Evolutionary conservation across 306 rosid genomes (phyloP).

Genomic region (Arachis stenosperma): DNA sequence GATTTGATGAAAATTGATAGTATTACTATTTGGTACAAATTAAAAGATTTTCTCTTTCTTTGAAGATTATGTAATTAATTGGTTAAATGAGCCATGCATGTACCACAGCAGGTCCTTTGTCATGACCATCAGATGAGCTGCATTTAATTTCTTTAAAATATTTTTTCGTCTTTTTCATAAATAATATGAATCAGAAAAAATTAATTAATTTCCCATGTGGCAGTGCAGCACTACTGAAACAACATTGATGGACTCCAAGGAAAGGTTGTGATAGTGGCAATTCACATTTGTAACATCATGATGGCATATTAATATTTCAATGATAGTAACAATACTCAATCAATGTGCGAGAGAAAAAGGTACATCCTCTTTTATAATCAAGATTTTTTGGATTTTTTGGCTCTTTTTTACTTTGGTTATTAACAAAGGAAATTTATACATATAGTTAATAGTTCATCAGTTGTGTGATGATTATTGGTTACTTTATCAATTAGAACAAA

Average conservation of each 20-base stretch:
- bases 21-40: neutral
- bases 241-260: constrained; percentile 32
- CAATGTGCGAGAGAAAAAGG: neutral
- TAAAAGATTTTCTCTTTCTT: constrained; percentile 22
- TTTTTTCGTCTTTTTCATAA: too few relatives aligned
- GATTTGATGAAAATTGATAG: constrained; percentile 14
- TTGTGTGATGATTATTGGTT: neutral
- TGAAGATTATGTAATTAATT: neutral
- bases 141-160: constrained; percentile 32
- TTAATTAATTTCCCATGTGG: constrained; percentile 38
- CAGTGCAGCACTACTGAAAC: constrained; percentile 27
- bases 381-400: neutral
- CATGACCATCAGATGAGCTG: constrained; percentile 24
- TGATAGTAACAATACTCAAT: neutral
- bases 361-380: neutral
- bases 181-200: constrained; percentile 10
- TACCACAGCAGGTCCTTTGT: constrained; percentile 11
- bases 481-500: neutral
- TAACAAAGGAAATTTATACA: too few relatives aligned
- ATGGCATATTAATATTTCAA: constrained; percentile 29
- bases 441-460: too few relatives aligned
- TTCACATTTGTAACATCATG: constrained; percentile 20
- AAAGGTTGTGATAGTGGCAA: constrained; percentile 24
- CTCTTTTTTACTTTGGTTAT: neutral
- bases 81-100: neutral